These are phyloP conservation scores for Zizania latifolia DNA, from an alignment of 176 grass and related monocot species.

Conservation along the genomic window DNA sequence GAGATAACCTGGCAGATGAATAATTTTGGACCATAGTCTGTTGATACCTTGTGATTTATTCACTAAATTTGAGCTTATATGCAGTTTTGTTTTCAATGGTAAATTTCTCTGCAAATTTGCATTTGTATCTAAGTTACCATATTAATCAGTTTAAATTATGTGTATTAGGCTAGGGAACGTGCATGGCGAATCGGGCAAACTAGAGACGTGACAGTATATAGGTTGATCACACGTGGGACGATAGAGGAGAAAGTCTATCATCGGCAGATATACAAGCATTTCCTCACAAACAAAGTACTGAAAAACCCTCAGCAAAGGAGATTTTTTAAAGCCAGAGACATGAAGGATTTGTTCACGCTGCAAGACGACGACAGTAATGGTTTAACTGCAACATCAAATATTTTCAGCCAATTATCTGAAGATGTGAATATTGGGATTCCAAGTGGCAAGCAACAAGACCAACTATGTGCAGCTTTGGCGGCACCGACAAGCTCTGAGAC, in stretches of 20 bases:
- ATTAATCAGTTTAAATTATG: conserved; percentile 26
- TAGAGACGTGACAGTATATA: conserved; percentile 77
- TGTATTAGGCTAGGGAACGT: conserved; percentile 77
- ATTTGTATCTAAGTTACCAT: not conserved
- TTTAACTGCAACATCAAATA: conserved; percentile 81
- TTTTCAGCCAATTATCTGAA: conserved; percentile 67
- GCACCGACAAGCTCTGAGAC: conserved; percentile 2
- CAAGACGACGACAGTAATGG: conserved; percentile 43
- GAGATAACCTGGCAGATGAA: not conserved
- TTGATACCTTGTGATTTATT: not conserved
- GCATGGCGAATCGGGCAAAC: conserved; percentile 94
- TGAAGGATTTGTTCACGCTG: conserved; percentile 88
- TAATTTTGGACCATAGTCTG: not conserved
- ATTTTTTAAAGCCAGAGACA: conserved; percentile 94
- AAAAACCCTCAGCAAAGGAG: conserved; percentile 87
- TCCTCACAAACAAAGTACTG: conserved; percentile 87
- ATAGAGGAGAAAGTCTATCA: conserved; percentile 98
- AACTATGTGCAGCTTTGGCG: not conserved
- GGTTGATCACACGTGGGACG: conserved; percentile 84
- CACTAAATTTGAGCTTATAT: not conserved
- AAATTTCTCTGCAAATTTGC: not conserved
- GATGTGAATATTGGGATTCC: conserved; percentile 55
- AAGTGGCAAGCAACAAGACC: conserved; percentile 24
- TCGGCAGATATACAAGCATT: conserved; percentile 94
- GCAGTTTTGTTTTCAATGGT: not conserved